phyloP scores from a whole-genome alignment of 2,329 filamentous ascomycete genomes.

The Ramularia endophylla region DNA sequence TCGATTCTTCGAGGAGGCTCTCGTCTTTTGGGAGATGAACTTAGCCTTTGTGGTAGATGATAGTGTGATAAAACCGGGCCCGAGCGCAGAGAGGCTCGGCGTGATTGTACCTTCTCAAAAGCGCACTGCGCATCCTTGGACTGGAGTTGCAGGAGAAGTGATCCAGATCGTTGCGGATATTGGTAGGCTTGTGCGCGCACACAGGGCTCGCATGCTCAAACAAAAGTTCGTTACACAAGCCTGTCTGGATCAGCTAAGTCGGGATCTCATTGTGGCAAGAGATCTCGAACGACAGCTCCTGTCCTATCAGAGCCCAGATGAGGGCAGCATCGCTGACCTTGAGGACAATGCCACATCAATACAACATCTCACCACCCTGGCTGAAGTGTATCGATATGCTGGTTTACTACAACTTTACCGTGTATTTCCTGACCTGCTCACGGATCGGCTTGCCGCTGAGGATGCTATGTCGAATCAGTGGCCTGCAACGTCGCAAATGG shows the following conservation, averaged over 20 bases:
- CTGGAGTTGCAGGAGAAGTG: slow-evolving; percentile 41
- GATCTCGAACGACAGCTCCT: slow-evolving; percentile 46
- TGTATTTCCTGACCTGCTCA: slow-evolving; percentile 41
- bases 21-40: slow-evolving; percentile 54
- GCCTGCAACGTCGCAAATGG: not conserved
- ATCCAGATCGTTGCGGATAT: slow-evolving; percentile 43
- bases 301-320: slow-evolving; percentile 42
- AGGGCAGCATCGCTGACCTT: slow-evolving; percentile 44
- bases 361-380: slow-evolving; percentile 49
- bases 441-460: slow-evolving; percentile 6
- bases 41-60: slow-evolving; percentile 34
- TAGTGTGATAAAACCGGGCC: slow-evolving; percentile 44
- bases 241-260: slow-evolving; percentile 14
- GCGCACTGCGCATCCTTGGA: slow-evolving; percentile 37
- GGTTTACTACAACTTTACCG: slow-evolving; percentile 52
- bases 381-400: slow-evolving; percentile 49
- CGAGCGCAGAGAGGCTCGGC: not conserved
- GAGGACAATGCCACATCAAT: slow-evolving; percentile 49
- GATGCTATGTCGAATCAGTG: not conserved
- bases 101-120: slow-evolving; percentile 6
- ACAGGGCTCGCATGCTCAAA: slow-evolving; percentile 13
- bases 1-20: slow-evolving; percentile 52
- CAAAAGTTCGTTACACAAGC: slow-evolving; percentile 20
- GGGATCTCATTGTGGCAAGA: slow-evolving; percentile 29
- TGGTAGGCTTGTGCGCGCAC: slow-evolving; percentile 30